phyloP scores from a whole-genome alignment of 2,329 filamentous ascomycete species.

The Pseudogymnoascus sp. region DNA sequence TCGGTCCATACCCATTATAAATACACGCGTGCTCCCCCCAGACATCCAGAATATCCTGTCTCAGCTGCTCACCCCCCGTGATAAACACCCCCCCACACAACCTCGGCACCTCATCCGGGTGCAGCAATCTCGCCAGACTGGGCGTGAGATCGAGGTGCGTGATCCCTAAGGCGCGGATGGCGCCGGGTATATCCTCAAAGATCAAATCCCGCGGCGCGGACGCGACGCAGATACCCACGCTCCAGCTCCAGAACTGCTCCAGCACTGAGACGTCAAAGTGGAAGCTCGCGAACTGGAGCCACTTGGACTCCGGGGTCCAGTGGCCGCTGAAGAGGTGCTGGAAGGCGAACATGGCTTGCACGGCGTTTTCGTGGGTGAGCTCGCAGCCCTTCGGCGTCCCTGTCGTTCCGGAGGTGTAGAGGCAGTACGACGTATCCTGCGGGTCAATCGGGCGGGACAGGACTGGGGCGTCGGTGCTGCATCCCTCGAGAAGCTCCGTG shows the following conservation, averaged over 20 bases:
- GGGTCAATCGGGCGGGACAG: conserved; percentile 19
- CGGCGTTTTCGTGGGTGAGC: conserved; percentile 79
- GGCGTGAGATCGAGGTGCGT: conserved; percentile 91
- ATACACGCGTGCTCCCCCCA: conserved; percentile 79
- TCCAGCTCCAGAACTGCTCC: conserved; percentile 95
- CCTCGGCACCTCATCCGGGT: conserved; percentile 72
- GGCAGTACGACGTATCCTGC: conserved; percentile 27
- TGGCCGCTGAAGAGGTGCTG: conserved; percentile 67
- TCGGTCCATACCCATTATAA: conserved; percentile 89
- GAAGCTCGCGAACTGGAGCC: conserved; percentile 88
- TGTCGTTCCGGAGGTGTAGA: conserved; percentile 33
- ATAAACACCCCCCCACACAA: conserved; percentile 83
- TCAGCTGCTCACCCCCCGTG: conserved; percentile 80
- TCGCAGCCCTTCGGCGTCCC: conserved; percentile 51
- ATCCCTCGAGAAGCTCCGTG: conserved; percentile 18
- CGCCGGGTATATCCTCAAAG: conserved; percentile 70
- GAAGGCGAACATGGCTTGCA: conserved; percentile 85
- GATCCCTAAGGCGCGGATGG: conserved; percentile 65
- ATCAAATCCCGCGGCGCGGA: conserved; percentile 77
- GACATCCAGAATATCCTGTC: conserved; percentile 77
- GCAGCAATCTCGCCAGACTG: conserved; percentile 70
- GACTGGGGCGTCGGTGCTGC: conserved; percentile 20
- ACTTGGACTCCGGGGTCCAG: conserved; percentile 64
- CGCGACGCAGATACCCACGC: conserved; percentile 76
- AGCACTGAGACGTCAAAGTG: conserved; percentile 92